Conservation (phyloP, 345 rosid genomes). For the Eucalyptus decipiens region DNA sequence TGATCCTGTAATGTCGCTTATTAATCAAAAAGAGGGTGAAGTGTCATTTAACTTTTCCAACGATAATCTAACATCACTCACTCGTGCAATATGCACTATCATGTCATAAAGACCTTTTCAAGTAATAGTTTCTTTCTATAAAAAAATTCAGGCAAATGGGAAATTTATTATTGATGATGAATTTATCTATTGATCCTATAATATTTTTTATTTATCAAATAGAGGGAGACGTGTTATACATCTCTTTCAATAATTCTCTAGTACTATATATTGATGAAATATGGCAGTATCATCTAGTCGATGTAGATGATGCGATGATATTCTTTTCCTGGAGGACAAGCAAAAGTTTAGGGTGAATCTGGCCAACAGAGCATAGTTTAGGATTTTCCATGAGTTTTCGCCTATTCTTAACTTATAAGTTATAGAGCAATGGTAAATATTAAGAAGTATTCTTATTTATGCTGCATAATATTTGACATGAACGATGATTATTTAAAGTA, state of each 20-base stretch:
- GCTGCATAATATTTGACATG: background rate
- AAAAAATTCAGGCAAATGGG: background rate
- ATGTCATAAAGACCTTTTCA: background rate
- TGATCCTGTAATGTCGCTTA: background rate
- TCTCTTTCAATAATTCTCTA: background rate
- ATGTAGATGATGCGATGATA: background rate
- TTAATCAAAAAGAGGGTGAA: background rate
- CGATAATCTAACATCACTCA: background rate
- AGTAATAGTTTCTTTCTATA: background rate
- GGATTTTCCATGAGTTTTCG: background rate
- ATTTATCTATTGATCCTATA: background rate
- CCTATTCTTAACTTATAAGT: background rate
- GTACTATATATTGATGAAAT: background rate
- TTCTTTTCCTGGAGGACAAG: background rate
- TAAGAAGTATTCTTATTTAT: background rate
- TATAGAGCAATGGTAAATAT: background rate
- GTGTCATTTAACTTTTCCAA: background rate
- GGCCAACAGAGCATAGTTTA: background rate
- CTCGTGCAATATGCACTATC: background rate
- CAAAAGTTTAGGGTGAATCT: background rate
- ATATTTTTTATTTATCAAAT: background rate
- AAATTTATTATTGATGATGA: background rate
- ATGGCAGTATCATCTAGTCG: background rate
- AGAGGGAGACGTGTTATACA: background rate
- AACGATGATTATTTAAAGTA: background rate